Evolutionary conservation across 2,329 filamentous ascomycete genomes (phyloP).

Genomic region (Apiospora sp.): DNA sequence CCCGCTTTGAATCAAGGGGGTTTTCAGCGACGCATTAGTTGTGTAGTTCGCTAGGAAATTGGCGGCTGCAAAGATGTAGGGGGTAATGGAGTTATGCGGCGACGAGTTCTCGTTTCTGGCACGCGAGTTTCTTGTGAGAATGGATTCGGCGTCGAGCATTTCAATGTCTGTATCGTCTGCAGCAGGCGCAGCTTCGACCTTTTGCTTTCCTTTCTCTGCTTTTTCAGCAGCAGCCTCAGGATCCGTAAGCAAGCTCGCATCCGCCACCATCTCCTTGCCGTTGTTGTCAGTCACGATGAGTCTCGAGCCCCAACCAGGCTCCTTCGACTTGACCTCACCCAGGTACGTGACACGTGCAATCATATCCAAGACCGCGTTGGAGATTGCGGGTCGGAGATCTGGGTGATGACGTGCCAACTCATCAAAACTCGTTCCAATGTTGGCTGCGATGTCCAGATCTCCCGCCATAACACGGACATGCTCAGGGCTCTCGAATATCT

Average conservation of each 20-base stretch:
- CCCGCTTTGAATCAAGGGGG: conserved; percentile 77
- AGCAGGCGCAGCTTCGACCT: conserved; percentile 34
- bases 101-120: conserved; percentile 31
- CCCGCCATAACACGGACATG: conserved; percentile 86
- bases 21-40: conserved; percentile 75
- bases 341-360: conserved; percentile 81
- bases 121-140: conserved; percentile 34
- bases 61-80: conserved; percentile 78
- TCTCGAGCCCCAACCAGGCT: conserved; percentile 79
- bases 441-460: conserved; percentile 73
- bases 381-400: conserved; percentile 78
- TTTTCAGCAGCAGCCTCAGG: conserved; percentile 35
- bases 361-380: conserved; percentile 89
- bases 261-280: conserved; percentile 67
- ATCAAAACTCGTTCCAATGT: conserved; percentile 86
- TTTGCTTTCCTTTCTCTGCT: conserved; percentile 50
- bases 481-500: conserved; percentile 92
- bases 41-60: conserved; percentile 81
- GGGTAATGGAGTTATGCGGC: conserved; percentile 55
- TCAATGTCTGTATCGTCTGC: conserved; percentile 63
- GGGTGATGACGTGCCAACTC: conserved; percentile 96
- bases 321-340: conserved; percentile 73
- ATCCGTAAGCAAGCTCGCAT: conserved; percentile 46
- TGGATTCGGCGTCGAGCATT: conserved; percentile 66
- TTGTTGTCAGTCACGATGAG: conserved; percentile 70